Evolutionary conservation across 2,329 filamentous ascomycete species (phyloP).

Genomic region (Phyllosticta ampelicida): DNA sequence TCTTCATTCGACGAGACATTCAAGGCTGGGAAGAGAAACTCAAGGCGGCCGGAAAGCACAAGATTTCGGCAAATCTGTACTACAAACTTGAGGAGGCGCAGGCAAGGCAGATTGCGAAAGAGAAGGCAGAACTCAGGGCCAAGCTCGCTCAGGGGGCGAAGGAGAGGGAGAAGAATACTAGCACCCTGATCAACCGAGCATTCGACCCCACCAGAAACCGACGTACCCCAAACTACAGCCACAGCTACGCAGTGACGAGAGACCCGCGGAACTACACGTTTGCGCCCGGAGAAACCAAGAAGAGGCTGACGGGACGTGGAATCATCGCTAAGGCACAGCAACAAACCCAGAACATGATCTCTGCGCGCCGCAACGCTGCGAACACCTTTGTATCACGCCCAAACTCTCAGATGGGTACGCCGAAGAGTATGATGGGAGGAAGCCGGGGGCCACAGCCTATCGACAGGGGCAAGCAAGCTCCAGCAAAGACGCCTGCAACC

Average conservation of each 20-base stretch:
- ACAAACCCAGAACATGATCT: conserved; percentile 1
- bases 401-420: background rate
- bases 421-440: conserved; percentile 5
- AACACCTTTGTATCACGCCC: background rate
- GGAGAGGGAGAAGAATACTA: conserved; percentile 9
- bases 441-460: conserved; percentile 3
- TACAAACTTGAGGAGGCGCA: conserved; percentile 33
- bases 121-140: conserved; percentile 23
- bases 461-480: conserved; percentile 4
- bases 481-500: background rate
- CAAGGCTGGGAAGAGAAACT: conserved; percentile 53
- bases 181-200: conserved; percentile 3
- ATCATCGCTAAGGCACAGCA: conserved; percentile 9
- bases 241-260: background rate
- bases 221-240: background rate
- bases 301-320: conserved; percentile 7
- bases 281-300: conserved; percentile 6
- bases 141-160: background rate
- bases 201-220: conserved; percentile 3
- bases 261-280: conserved; percentile 8
- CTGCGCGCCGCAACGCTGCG: background rate
- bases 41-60: conserved; percentile 53
- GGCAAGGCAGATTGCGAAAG: conserved; percentile 24
- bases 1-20: conserved; percentile 70
- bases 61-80: conserved; percentile 71